Evolutionary conservation across 1,284 basidiomycete genomes (phyloP), one percentile per base, ranked within the genome.

Genomic region (Phaffia rhodozyma): DNA sequence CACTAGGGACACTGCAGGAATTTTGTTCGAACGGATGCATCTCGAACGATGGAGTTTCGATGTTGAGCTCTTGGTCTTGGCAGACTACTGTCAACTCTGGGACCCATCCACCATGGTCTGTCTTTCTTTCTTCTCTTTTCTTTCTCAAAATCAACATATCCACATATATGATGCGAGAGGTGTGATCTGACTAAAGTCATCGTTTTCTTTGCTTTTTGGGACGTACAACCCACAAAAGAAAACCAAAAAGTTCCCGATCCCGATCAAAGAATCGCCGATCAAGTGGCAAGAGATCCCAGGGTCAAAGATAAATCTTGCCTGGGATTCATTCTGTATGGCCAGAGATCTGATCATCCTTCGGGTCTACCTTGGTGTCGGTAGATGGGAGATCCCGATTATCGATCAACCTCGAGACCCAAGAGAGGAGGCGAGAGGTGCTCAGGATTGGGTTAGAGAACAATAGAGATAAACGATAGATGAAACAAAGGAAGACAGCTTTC

Each of bases 11-110:
- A 86, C 90, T 0, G 90, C 90, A 9, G 81, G 79, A 56, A 80
- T 82, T 62, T 84, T 96, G 64, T 96, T 94, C 74, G 89, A 90
- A 0, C 79, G 80, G 2, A 85, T 91, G 70, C 89, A 89, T 70
- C 83, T 91, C 23, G 78, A 84, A 16, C 86, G 86, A 0, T 96
- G 91, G 91, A 92, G 94, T 72, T 96, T 96, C 71, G 91, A 96
- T 73, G 92, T 94, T 61, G 92, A 96, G 73, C 81, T 96, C 2
- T 79, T 96, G n/a, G 79, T 94, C n/a, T 80, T 93, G 23, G 89
- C 91, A 3, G 71, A 73, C 34, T 54, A 74, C 30, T 52, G 51
- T 49, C 25, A 43, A n/a, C 43, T 61, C 21, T 34, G 27, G 7
- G 43, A 48, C 7, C 49, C 49, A 4, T 29, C 57, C 3, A 49